Evolutionary conservation across 306 rosid genomes (phyloP).

Genomic region (Lotus japonicus): DNA sequence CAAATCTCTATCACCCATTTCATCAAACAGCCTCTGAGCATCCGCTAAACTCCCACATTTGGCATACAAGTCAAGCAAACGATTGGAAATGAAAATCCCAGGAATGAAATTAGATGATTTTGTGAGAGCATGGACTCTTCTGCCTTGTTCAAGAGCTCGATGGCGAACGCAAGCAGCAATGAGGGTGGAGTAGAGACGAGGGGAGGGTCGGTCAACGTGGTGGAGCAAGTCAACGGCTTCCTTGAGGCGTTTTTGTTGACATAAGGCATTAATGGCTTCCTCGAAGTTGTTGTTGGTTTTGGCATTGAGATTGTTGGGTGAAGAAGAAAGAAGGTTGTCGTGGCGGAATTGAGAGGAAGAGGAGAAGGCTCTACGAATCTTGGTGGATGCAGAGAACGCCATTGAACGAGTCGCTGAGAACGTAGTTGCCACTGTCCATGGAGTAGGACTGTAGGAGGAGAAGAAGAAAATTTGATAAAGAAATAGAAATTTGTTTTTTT

Average conservation of each 20-base stretch:
- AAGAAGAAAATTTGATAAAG: too few species aligned
- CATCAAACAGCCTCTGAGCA: constrained; percentile 51
- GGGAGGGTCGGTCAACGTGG: constrained; percentile 33
- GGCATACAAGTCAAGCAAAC: constrained; percentile 38
- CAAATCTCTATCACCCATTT: constrained; percentile 49
- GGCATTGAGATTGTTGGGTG: constrained; percentile 9
- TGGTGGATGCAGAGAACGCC: not conserved
- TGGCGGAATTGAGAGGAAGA: constrained; percentile 19
- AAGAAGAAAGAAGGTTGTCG: not conserved
- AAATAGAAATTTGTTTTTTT: too few species aligned
- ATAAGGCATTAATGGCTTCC: constrained; percentile 42
- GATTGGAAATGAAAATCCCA: constrained; percentile 41
- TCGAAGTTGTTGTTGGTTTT: constrained; percentile 36
- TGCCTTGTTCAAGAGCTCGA: constrained; percentile 51
- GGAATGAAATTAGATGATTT: constrained; percentile 45
- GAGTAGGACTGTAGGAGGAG: too few species aligned
- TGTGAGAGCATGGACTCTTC: constrained; percentile 46
- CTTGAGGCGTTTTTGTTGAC: constrained; percentile 37
- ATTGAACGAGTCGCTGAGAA: not conserved
- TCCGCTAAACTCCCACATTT: constrained; percentile 58
- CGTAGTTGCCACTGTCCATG: too few species aligned
- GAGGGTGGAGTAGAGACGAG: constrained; percentile 44
- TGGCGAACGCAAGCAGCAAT: constrained; percentile 36
- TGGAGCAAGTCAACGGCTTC: constrained; percentile 50
- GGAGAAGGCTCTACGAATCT: constrained; percentile 16